phyloP scores from a whole-genome alignment of 768 basidiomycete species.

The Clavulina sp. region DNA sequence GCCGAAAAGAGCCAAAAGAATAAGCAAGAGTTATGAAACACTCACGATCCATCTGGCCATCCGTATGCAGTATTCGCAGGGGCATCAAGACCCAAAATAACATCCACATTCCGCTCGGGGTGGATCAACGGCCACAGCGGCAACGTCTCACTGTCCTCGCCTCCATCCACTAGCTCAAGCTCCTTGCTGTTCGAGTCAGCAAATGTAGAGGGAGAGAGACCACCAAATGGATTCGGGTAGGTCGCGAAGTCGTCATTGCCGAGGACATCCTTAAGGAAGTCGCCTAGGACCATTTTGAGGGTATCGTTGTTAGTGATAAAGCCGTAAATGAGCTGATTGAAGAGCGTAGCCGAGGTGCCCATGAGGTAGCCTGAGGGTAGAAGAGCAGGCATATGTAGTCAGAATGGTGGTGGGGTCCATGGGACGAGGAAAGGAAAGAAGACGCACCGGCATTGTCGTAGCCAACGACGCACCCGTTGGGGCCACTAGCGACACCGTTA shows the following conservation, averaged over 20 bases:
- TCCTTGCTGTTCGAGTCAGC: neutral
- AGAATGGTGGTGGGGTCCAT: too few species aligned
- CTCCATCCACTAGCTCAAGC: neutral
- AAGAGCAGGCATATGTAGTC: neutral
- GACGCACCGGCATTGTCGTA: constrained; percentile 15
- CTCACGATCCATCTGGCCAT: constrained; percentile 1
- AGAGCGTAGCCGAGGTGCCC: constrained; percentile 16
- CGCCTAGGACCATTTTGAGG: neutral
- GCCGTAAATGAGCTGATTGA: neutral
- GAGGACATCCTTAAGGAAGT: neutral
- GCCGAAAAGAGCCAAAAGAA: too few species aligned
- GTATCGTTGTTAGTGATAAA: neutral
- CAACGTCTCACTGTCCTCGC: neutral
- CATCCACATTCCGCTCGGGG: neutral
- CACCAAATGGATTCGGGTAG: neutral
- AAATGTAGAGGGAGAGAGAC: neutral
- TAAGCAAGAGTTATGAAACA: neutral
- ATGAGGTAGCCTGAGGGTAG: constrained; percentile 15
- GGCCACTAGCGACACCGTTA: constrained; percentile 17
- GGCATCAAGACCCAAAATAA: constrained; percentile 1
- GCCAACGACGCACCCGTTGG: constrained; percentile 18
- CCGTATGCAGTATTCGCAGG: neutral
- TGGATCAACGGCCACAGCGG: neutral
- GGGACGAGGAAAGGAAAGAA: too few species aligned
- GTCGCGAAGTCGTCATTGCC: neutral